Percentiles rank a stretch among this genome's conserved stretches.
Conservation (phyloP, 768 basidiomycete species). For the Pulveroboletus ravenelii region DNA sequence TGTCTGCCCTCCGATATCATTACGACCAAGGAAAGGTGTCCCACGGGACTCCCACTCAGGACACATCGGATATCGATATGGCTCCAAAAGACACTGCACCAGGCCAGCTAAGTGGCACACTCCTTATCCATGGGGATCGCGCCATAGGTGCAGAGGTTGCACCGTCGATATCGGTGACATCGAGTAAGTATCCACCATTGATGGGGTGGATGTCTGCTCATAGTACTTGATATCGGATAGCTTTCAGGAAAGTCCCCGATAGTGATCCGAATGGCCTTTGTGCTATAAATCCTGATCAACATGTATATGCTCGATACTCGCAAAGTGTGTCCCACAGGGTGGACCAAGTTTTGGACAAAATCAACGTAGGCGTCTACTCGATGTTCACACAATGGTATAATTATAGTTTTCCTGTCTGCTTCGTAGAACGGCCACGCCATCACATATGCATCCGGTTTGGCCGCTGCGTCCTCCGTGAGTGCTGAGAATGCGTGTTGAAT, state of each 20-base stretch:
- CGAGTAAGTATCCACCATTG: conserved; percentile 43
- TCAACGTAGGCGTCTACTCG: conserved; percentile 43
- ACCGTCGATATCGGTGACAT: conserved; percentile 71
- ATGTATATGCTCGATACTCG: conserved; percentile 77
- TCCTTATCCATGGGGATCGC: conserved; percentile 47
- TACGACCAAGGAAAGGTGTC: too few relatives aligned
- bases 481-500: background rate
- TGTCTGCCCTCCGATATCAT: too few relatives aligned
- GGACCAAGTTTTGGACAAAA: conserved; percentile 68
- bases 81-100: conserved; percentile 17
- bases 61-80: conserved; percentile 2
- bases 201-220: background rate
- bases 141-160: conserved; percentile 44
- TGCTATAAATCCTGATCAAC: conserved; percentile 47
- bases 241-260: conserved; percentile 45
- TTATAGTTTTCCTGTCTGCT: background rate
- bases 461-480: conserved; percentile 67
- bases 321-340: conserved; percentile 57
- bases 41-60: too few relatives aligned
- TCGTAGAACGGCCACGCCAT: conserved; percentile 62
- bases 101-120: conserved; percentile 35
- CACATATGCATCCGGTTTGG: conserved; percentile 76
- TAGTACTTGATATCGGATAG: conserved; percentile 30
- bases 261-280: conserved; percentile 24
- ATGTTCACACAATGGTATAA: too few relatives aligned